Base-by-base conservation (phyloP, 2,329 filamentous ascomycete species). In the Celoporthe dispersa region DNA sequence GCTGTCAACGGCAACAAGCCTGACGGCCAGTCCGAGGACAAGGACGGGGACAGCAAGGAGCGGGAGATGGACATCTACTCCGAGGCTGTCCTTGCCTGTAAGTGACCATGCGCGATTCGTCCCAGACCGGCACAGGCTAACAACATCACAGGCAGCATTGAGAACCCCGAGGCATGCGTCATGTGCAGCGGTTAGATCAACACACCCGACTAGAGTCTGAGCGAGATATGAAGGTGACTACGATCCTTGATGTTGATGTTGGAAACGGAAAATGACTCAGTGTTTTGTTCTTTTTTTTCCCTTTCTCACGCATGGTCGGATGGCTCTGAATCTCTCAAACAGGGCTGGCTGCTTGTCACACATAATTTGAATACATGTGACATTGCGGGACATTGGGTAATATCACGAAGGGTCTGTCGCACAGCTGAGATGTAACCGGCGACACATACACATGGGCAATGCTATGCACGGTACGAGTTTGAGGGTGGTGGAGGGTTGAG, bases 21-120 rank as follows among this genome's bases (percentile, higher is more conserved):
- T 35, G 44, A 67, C 22, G 75, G 78, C 28, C 91, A 95, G 80
- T 87, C 88, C 2, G 94, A 97, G 78, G 94, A 97, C 76, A 86
- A 86, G 61, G 87, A 91, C 70, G 86, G 88, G 33, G 88, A 91
- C 73, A 94, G 87, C 77, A 88, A 91, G 73, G 90, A 91, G 74
- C 88, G 92, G 14, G 94, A 98, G 80, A 89, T 89, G 65, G 95
- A 99, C 79, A 99, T 99, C 76, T 99, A 97, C 81, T 95, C 95
- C 0, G 93, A 98, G 75, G 93, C 94, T 70, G 94, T 93, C 22
- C 85, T 99, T 79, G 89, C 91, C 76, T 99, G 96, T 91, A 85
- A 90, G 90, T 72, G 64, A 69, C 65, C 37, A 19, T 37, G 11
- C 2, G 37, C 4, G 22, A 31, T 12, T 16, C 33, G n/a, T 7